phyloP scores from a whole-genome alignment of 2,329 filamentous ascomycete genomes.

The Clarireedia hainanense region DNA sequence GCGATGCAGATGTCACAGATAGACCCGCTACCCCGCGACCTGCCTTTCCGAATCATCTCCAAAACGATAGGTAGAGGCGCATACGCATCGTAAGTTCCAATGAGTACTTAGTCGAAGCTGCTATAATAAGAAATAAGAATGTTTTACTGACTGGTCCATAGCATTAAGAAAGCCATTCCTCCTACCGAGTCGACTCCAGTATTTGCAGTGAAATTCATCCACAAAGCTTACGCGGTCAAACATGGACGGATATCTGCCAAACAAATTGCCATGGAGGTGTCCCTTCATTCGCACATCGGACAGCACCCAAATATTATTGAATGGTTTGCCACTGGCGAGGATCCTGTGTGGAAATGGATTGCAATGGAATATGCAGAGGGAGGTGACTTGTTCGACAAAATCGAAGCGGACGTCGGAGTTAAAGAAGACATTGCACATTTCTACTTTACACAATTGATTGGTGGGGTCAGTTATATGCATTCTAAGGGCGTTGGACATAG shows the following conservation, averaged over 20 bases:
- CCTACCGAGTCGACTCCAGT: slow-evolving; percentile 61
- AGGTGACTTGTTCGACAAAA: slow-evolving; percentile 97
- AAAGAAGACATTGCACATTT: slow-evolving; percentile 90
- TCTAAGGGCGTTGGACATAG: slow-evolving; percentile 91
- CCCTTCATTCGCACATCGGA: slow-evolving; percentile 79
- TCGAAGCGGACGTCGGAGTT: slow-evolving; percentile 95
- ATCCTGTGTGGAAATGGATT: slow-evolving; percentile 87
- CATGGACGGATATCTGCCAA: slow-evolving; percentile 83
- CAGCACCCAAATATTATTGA: slow-evolving; percentile 91
- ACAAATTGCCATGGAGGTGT: slow-evolving; percentile 87
- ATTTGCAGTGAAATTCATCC: slow-evolving; percentile 97
- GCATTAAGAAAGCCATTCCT: slow-evolving; percentile 79
- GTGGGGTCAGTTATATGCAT: slow-evolving; percentile 90
- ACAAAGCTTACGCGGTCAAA: slow-evolving; percentile 88
- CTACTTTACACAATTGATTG: slow-evolving; percentile 88
- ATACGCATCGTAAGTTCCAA: slow-evolving; percentile 74
- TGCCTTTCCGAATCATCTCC: slow-evolving; percentile 91
- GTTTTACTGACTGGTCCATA: slow-evolving; percentile 14
- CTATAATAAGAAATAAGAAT: neutral
- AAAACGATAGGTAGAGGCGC: slow-evolving; percentile 95
- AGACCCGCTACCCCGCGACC: slow-evolving; percentile 72
- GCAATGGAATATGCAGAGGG: slow-evolving; percentile 96
- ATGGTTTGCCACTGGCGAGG: slow-evolving; percentile 83
- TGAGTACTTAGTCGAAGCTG: neutral
- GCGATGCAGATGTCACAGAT: slow-evolving; percentile 67